Conservation (phyloP, 192 early-diverging fungal species). For the Pecoramyces ruminantium region DNA sequence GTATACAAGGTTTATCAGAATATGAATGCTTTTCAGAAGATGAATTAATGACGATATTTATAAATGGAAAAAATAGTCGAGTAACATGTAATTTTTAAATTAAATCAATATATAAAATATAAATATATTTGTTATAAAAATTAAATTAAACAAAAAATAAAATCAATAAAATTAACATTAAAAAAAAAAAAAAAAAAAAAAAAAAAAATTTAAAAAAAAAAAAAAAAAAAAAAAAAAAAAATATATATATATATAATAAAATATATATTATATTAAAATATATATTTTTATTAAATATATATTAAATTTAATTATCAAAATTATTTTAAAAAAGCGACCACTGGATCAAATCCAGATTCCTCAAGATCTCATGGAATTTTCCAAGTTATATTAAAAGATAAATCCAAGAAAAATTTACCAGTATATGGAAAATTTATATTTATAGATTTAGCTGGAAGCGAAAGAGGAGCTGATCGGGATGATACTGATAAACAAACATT, state of each 20-base stretch:
- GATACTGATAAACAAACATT: conserved; percentile 82
- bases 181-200: too few species aligned
- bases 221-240: too few species aligned
- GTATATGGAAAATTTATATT: conserved; percentile 77
- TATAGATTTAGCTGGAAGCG: conserved; percentile 97
- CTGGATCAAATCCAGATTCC: conserved; percentile 88
- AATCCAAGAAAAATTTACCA: neutral
- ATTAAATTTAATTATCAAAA: neutral
- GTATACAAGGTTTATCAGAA: conserved; percentile 74
- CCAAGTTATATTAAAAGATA: conserved; percentile 63
- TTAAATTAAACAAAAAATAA: neutral
- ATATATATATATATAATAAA: too few species aligned
- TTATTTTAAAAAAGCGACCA: conserved; percentile 31
- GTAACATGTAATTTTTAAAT: conserved; percentile 87
- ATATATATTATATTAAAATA: too few species aligned
- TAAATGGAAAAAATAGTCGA: conserved; percentile 69
- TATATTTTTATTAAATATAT: too few species aligned
- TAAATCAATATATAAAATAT: too few species aligned
- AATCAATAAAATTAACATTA: too few species aligned
- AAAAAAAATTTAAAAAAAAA: too few species aligned
- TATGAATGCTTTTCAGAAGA: conserved; percentile 70
- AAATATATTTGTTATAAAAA: too few species aligned
- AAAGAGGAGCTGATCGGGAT: conserved; percentile 91
- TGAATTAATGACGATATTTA: conserved; percentile 84
- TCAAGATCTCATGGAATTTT: conserved; percentile 95